phyloP scores from a whole-genome alignment of 805 yeast species.

The Kluyveromyces wickerhamii region DNA sequence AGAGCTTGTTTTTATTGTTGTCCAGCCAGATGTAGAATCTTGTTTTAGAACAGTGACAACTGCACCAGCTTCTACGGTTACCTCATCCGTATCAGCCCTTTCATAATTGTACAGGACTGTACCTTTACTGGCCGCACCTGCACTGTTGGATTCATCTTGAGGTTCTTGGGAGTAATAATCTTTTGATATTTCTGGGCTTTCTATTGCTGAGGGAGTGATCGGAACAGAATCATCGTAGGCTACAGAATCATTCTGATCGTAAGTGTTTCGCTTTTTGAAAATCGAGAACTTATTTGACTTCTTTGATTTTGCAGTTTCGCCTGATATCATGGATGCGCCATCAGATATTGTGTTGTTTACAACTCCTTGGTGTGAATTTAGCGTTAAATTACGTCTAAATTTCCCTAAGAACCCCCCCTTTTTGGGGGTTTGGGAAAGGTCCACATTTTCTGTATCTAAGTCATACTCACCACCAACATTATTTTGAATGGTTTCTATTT shows the following conservation, averaged over 20 bases:
- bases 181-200: conserved; percentile 9
- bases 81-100: conserved; percentile 71
- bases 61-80: conserved; percentile 54
- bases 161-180: conserved; percentile 3
- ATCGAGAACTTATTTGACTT: conserved; percentile 6
- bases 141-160: conserved; percentile 5
- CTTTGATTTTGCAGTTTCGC: conserved; percentile 9
- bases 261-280: conserved; percentile 1
- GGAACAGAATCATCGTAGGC: conserved; percentile 7
- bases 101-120: conserved; percentile 56
- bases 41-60: conserved; percentile 45
- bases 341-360: conserved; percentile 8
- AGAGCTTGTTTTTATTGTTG: conserved; percentile 45
- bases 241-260: conserved; percentile 2
- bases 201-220: conserved; percentile 5
- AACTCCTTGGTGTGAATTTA: conserved; percentile 9
- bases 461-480: conserved; percentile 68
- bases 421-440: conserved; percentile 42
- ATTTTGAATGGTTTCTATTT: conserved; percentile 80
- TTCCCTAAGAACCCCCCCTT: conserved; percentile 49
- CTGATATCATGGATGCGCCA: conserved; percentile 15
- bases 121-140: conserved; percentile 16
- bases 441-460: conserved; percentile 47
- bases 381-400: conserved; percentile 22
- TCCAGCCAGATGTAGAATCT: conserved; percentile 96